These are phyloP conservation scores for Erigeron canadensis DNA, from an alignment of 129 eudicot genomes.

Conservation along the genomic window DNA sequence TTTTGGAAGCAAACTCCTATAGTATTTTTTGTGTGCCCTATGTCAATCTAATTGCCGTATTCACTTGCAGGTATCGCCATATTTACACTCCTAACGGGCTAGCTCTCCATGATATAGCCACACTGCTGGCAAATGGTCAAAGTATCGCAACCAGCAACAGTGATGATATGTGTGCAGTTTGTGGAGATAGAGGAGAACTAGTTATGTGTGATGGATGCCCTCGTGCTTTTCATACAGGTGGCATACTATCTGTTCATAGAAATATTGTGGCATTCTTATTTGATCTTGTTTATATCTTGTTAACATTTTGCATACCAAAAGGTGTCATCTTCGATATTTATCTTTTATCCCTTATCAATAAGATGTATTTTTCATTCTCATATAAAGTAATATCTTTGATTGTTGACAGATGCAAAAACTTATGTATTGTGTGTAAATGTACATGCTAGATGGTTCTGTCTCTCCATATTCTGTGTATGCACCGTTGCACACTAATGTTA, in stretches of 20 bases:
- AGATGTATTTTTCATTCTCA: slow-evolving; percentile 4
- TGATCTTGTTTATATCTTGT: not conserved
- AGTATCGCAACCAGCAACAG: slow-evolving; percentile 57
- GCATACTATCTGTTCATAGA: slow-evolving; percentile 12
- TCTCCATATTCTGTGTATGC: not conserved
- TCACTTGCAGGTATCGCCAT: slow-evolving; percentile 71
- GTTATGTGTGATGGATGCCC: slow-evolving; percentile 83
- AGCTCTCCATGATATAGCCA: slow-evolving; percentile 86
- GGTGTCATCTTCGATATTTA: slow-evolving; percentile 17
- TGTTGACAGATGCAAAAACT: not conserved
- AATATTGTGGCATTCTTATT: not conserved
- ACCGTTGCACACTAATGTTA: slow-evolving; percentile 11
- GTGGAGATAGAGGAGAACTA: slow-evolving; percentile 86
- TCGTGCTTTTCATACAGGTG: slow-evolving; percentile 92
- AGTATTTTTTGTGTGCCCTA: not conserved
- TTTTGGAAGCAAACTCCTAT: slow-evolving; percentile 6
- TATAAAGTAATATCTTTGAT: slow-evolving; percentile 1
- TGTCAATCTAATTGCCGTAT: not conserved
- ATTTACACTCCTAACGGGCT: slow-evolving; percentile 70
- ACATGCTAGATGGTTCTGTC: not conserved
- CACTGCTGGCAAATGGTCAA: slow-evolving; percentile 81
- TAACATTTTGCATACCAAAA: not conserved
- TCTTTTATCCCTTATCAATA: slow-evolving; percentile 5
- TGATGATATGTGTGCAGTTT: slow-evolving; percentile 95
- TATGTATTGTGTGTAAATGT: slow-evolving; percentile 12